Conservation (phyloP, 2,329 filamentous ascomycete genomes). For the Bipolaris oryzae region DNA sequence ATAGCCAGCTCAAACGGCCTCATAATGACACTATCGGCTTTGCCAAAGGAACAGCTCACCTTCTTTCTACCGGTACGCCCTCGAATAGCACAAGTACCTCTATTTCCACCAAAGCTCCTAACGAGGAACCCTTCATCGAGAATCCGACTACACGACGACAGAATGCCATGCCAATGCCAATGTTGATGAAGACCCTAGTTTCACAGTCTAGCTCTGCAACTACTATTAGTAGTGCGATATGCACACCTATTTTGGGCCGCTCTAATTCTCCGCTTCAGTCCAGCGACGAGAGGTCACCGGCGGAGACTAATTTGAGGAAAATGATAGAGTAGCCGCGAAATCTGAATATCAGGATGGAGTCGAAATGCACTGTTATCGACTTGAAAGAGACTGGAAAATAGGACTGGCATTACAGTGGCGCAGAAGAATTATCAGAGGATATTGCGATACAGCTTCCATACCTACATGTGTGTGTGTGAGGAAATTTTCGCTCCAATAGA, state of each 20-base stretch:
- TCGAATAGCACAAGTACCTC: not conserved
- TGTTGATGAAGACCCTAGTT: conserved; percentile 9
- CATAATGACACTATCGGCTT: conserved; percentile 1
- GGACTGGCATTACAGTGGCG: not conserved
- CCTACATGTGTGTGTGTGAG: too few relatives aligned
- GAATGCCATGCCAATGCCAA: conserved; percentile 1
- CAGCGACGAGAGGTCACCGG: not conserved
- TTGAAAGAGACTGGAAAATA: not conserved
- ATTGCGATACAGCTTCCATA: not conserved
- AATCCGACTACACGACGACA: not conserved
- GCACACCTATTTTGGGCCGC: not conserved
- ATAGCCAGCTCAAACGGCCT: not conserved
- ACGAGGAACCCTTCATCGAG: conserved; percentile 2
- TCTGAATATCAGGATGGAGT: not conserved
- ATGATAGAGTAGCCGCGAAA: not conserved
- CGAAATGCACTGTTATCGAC: not conserved
- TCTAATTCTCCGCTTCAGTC: not conserved
- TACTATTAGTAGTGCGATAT: not conserved
- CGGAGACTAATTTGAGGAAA: not conserved
- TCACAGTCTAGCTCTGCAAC: not conserved
- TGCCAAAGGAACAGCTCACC: not conserved
- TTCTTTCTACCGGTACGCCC: not conserved
- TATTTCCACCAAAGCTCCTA: not conserved
- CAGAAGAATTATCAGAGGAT: not conserved
- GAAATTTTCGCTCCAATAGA: not conserved